These are phyloP conservation scores for Aspergillus tubingensis DNA, from an alignment of 2,329 filamentous ascomycete genomes.

Conservation along the genomic window DNA sequence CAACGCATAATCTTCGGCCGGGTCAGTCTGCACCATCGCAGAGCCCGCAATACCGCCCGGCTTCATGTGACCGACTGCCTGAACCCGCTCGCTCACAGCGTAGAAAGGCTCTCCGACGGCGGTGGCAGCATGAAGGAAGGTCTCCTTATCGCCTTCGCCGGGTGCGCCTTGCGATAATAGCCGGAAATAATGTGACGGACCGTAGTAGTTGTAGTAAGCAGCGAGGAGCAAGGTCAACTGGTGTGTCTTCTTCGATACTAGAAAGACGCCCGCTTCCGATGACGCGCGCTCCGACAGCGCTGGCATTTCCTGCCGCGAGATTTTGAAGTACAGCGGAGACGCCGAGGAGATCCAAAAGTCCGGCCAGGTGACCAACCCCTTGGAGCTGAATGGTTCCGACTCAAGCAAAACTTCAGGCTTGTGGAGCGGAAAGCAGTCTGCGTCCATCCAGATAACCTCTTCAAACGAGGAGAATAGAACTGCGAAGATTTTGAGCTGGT, in stretches of 20 bases:
- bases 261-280: conserved; percentile 39
- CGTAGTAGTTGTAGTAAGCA: conserved; percentile 42
- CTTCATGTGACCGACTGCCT: conserved; percentile 36
- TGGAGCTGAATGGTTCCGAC: conserved; percentile 54
- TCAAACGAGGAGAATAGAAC: conserved; percentile 62
- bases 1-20: conserved; percentile 39
- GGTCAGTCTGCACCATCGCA: conserved; percentile 43
- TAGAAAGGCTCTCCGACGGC: conserved; percentile 39
- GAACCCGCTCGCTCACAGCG: conserved; percentile 39
- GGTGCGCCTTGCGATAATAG: conserved; percentile 42
- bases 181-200: conserved; percentile 40
- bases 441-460: conserved; percentile 61
- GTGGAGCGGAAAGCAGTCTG: conserved; percentile 56
- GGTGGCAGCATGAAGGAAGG: conserved; percentile 38
- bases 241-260: conserved; percentile 41
- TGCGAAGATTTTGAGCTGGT: conserved; percentile 60
- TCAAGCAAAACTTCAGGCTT: conserved; percentile 52
- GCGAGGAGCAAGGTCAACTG: conserved; percentile 37
- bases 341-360: conserved; percentile 54
- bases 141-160: conserved; percentile 44
- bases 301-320: conserved; percentile 39
- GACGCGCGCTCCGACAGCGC: conserved; percentile 38
- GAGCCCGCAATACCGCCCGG: conserved; percentile 33
- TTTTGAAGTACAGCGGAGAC: conserved; percentile 46
- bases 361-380: conserved; percentile 58